Percentiles rank a stretch among this genome's conserved stretches.
Evolutionary conservation across 2,329 filamentous ascomycete species (phyloP).

Genomic region (Fusarium floridanum): DNA sequence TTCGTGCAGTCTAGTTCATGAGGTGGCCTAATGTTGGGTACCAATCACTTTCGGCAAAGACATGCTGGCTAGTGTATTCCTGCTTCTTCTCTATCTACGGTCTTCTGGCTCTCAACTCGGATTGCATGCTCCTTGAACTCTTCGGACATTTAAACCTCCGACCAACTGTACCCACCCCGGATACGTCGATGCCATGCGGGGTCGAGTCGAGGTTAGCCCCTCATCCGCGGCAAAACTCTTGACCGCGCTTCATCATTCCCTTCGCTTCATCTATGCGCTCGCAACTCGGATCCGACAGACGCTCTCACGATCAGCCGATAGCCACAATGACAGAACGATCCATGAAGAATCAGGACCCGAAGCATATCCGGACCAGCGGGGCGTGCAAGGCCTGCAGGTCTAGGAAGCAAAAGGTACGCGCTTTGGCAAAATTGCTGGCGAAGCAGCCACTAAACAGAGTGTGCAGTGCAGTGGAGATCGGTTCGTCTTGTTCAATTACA

Average conservation of each 20-base stretch:
- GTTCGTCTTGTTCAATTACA: not conserved
- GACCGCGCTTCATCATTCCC: not conserved
- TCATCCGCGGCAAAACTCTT: not conserved
- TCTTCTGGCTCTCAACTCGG: not conserved
- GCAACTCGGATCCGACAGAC: not conserved
- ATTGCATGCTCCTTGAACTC: not conserved
- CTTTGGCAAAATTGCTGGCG: not conserved
- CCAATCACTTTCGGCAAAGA: not conserved
- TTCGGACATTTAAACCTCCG: not conserved
- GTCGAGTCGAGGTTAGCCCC: not conserved
- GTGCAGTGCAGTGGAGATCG: not conserved
- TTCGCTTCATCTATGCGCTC: not conserved
- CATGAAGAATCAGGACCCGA: not conserved
- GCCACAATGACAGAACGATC: not conserved
- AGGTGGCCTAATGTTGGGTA: not conserved
- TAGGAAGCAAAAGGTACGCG: conserved; percentile 5
- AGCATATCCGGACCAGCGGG: not conserved
- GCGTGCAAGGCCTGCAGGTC: conserved; percentile 5
- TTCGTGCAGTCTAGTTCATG: not conserved
- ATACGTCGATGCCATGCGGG: not conserved
- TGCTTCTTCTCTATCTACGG: no score
- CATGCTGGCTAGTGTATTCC: not conserved
- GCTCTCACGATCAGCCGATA: not conserved
- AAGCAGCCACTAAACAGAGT: not conserved
- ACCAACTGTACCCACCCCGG: not conserved